phyloP scores from a whole-genome alignment of 768 basidiomycete genomes.

The Suillus cothurnatus region DNA sequence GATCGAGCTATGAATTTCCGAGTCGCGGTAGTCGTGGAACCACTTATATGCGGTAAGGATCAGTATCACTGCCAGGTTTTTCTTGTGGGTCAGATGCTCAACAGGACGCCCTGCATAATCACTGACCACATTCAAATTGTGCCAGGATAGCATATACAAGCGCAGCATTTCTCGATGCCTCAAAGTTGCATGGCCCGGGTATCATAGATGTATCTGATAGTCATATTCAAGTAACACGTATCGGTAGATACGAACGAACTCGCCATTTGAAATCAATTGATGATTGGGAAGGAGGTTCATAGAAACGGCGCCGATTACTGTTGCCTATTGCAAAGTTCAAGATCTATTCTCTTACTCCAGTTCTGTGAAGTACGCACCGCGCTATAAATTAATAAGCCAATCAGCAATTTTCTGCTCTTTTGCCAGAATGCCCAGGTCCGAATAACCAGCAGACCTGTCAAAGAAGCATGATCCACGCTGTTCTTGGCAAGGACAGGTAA shows the following conservation, averaged over 20 bases:
- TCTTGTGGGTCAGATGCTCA: neutral
- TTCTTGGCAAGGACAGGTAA: neutral
- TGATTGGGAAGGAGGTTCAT: constrained; percentile 9
- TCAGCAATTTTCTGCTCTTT: constrained; percentile 14
- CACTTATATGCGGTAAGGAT: constrained; percentile 6
- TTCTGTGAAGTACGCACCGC: constrained; percentile 2
- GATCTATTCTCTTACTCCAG: neutral
- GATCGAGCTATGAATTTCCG: constrained; percentile 11
- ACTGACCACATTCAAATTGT: neutral
- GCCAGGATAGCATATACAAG: neutral
- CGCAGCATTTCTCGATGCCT: neutral
- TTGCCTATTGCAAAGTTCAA: constrained; percentile 6
- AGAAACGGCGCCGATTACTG: constrained; percentile 10
- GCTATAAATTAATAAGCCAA: constrained; percentile 17
- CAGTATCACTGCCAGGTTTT: constrained; percentile 1
- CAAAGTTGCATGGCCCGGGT: neutral
- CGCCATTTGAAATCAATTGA: constrained; percentile 12
- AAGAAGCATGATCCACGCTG: neutral
- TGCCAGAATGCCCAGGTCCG: constrained; percentile 26
- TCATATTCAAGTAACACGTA: neutral
- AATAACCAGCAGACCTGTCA: constrained; percentile 18
- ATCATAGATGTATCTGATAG: neutral
- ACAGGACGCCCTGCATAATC: neutral
- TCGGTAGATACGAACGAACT: neutral
- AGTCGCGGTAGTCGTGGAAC: neutral